Base-by-base conservation (phyloP, 169 alveolate genomes). In the Plasmodium falciparum region DNA sequence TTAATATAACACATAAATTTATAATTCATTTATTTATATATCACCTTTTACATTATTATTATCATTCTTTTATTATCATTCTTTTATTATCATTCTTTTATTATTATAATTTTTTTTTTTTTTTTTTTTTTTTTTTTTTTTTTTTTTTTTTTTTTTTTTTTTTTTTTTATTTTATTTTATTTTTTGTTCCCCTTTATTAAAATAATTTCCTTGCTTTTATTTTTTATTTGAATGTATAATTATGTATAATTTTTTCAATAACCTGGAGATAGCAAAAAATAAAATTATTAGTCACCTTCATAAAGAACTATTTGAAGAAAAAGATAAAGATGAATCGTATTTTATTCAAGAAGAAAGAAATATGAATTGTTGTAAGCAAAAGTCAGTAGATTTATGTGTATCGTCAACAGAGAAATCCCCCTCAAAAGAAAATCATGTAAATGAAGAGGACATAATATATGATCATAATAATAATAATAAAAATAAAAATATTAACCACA, bases 221-320 rank as follows among this genome's bases (percentile, higher is more conserved):
- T 26, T 39, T 7, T 39, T 39, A 39, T 5, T 39, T 39, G 47
- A 39, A 39, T 15, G 9, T 52, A 52, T n/a, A 8, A 62, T 3
- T 17, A 78, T 78, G 90, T 45, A 66, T 67, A 67, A 78, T 33
- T 78, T 78, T 20, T 47, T 65, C 59, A 59, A 66, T 24, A 71
- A 78, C 15, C 29, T 65, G 56, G 90, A 78, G 22, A 12, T 66
- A 39, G 71, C 90, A 24, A 78, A 78, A 65, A 78, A 45, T 29
- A 67, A 78, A 45, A 26, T 78, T 24, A 20, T 78, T 1, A 67
- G 67, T 29, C 65, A 70, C 13, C 49, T 78, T 15, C 66, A 78
- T 45, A 78, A 29, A 26, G 66, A 78, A 66, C 56, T 78, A 56
- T 20, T 61, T 52, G 22, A 61, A 11, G 24, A 56, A 8, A 78